phyloP scores from a whole-genome alignment of 345 rosid species.

The Salix viminalis region DNA sequence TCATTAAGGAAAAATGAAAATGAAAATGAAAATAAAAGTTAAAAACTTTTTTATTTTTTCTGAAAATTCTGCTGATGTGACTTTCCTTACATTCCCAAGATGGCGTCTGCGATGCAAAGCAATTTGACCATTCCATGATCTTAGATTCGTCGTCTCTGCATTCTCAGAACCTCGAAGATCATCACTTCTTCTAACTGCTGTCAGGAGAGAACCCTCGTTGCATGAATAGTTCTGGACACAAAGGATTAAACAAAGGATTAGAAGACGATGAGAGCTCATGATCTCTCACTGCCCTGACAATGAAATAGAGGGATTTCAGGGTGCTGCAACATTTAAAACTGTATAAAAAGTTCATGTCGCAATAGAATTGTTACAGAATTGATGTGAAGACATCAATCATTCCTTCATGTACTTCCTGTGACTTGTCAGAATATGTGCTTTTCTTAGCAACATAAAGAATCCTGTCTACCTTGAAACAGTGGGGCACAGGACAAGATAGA shows the following conservation, averaged over 20 bases:
- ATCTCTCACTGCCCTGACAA: too few relatives aligned
- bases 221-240: constrained; percentile 9
- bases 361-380: not conserved
- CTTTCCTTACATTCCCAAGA: constrained; percentile 25
- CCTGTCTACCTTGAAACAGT: constrained; percentile 19
- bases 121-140: constrained; percentile 23
- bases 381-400: not conserved
- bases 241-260: constrained; percentile 20
- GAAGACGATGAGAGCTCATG: constrained; percentile 18
- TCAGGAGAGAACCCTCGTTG: not conserved
- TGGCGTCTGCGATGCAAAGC: constrained; percentile 6
- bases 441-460: constrained; percentile 29
- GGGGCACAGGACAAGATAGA: constrained; percentile 7
- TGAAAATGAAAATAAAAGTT: not conserved
- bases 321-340: not conserved
- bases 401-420: not conserved
- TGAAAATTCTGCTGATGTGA: not conserved
- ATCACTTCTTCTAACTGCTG: not conserved
- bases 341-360: not conserved
- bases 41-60: not conserved
- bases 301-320: not conserved
- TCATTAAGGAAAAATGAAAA: too few relatives aligned
- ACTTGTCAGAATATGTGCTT: constrained; percentile 29
- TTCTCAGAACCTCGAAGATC: constrained; percentile 5
- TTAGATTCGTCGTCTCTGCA: constrained; percentile 18